Evolutionary conservation across 257 asterid species (phyloP), one percentile per base, ranked within the genome.

Genomic region (Eucommia ulmoides): DNA sequence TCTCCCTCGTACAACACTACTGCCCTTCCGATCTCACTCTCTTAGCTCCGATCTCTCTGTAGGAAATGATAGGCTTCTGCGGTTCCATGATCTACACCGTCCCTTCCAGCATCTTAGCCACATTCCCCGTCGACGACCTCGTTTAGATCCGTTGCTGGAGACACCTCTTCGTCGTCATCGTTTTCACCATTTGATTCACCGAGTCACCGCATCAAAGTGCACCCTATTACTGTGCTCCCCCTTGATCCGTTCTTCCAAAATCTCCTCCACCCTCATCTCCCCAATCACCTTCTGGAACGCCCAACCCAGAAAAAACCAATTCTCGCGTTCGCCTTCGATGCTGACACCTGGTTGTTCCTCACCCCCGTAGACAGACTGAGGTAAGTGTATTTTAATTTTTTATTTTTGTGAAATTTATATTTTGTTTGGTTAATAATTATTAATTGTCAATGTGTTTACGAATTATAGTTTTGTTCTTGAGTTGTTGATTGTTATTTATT

Each of bases 81-180:
- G 97, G 95, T 64, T 72, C 77, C 7, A 66, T 79, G 50, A 88
- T 84, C 79, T 84, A 95, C 19, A 84, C 74, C 0, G 89, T 72
- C 60, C 95, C 97, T 62, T 88, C 97, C 41, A 81, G 54, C 97
- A 88, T 88, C 80, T 81, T 84, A 0, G 94, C 88, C 50, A 81
- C 95, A 62, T 88, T 82, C 64, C 94, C 95, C 95, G 84, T 88
- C 1, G 94, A 79, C 48, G 97, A 95, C 65, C 95, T 65, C 50
- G 49, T 38, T 41, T 77, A 93, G 14, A 86, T 75, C 38, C 70
- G 51, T 44, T 79, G 79, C 47, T 88, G 97, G 38, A 88, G 76
- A 71, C 95, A 81, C 95, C 97, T 84, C 82, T 77, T 73, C 0
- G 97, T 93, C 0, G 94, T 77, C 80, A 79, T 79, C 52, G 82